Evolutionary conservation across 176 grass and related monocot genomes (phyloP), one percentile per base, ranked within the genome.

Genomic region (Carex cristatella): DNA sequence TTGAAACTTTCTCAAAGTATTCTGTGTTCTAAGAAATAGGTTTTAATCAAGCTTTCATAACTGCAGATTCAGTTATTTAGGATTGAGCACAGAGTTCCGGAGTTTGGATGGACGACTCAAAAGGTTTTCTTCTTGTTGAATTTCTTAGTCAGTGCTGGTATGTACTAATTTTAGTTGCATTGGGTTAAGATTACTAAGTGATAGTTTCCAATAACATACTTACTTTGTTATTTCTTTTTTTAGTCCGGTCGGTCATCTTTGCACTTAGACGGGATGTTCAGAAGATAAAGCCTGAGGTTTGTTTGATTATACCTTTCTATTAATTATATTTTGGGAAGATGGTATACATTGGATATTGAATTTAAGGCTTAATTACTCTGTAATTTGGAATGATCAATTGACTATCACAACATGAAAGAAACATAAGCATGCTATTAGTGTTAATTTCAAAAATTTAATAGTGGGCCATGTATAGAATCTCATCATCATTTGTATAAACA

Each of bases 31-130:
- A 0, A 14, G 10, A 79, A 37, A 81, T 46, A n/a, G 7, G 1
- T 23, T 72, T 83, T 81, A 70, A 64, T 75, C 1, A 28, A 38
- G 23, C 44, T 84, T 80, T 70, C 9, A 37, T 13, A 16, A 59
- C 4, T 86, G 38, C 86, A 95, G 93, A 81, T 92, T 80, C 96
- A 99, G 85, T 89, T 99, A 64, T 87, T 89, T 44, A 89, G 93
- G 83, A 94, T 99, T 85, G 90, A 95, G 61, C 49, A 58, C 54
- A 99, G 93, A 81, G 96, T 99, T 77, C 96, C 93, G 32, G 90
- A 95, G 84, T 95, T 89, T 89, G 96, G 96, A 82, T 99, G 96
- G 96, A 99, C 93, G 38, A 95, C 90, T 28, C 96, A 99, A 78
- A 95, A 99, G 87, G 79, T 94, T 78, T 99, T 99, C 87, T 93